Conservation (phyloP, 176 grass and related monocot species). For the Oryza australiensis region DNA sequence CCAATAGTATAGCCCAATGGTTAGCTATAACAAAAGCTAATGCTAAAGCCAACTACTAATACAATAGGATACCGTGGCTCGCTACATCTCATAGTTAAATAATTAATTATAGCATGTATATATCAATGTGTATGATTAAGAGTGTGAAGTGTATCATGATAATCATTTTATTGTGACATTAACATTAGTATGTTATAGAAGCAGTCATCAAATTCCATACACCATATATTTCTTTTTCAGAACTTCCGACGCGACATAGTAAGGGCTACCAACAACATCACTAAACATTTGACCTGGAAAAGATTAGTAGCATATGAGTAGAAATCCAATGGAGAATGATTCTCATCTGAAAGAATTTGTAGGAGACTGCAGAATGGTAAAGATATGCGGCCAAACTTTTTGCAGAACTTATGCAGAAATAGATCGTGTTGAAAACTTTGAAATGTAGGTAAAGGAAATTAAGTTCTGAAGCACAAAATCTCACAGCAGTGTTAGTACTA, state of each 20-base stretch:
- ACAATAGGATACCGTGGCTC: too few relatives aligned
- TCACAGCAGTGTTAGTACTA: background rate
- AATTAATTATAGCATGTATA: too few relatives aligned
- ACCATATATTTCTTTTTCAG: constrained; percentile 82
- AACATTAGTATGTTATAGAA: too few relatives aligned
- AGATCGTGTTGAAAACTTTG: background rate
- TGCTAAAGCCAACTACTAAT: too few relatives aligned
- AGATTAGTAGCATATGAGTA: constrained; percentile 10
- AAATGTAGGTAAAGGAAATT: background rate
- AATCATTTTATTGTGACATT: too few relatives aligned
- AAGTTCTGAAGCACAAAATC: background rate
- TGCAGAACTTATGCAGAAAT: background rate
- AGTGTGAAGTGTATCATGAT: too few relatives aligned
- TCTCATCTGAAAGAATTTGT: background rate
- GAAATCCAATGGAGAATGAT: background rate
- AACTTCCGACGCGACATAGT: constrained; percentile 90
- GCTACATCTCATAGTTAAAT: too few relatives aligned
- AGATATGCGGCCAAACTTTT: background rate
- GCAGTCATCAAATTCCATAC: too few relatives aligned
- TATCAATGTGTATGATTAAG: too few relatives aligned
- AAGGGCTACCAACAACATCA: constrained; percentile 91
- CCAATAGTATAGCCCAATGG: too few relatives aligned
- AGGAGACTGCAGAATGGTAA: background rate
- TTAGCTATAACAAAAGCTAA: too few relatives aligned
- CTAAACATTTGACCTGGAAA: constrained; percentile 74